Base-by-base conservation (phyloP, 2,329 filamentous ascomycete genomes). In the Verticillium tricorpus region DNA sequence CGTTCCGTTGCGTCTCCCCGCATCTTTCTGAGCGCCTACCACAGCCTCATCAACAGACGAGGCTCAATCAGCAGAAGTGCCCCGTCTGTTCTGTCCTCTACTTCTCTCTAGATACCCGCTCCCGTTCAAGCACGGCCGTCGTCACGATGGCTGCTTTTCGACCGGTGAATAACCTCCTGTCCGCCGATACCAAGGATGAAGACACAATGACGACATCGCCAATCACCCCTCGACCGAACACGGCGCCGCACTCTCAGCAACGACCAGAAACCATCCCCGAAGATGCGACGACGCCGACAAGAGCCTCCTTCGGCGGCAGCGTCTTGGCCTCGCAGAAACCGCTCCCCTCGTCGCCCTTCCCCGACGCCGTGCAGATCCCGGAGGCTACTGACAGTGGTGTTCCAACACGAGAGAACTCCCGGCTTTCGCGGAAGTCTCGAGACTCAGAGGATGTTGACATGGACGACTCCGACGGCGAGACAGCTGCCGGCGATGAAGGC, bases 361-460 rank as follows among this genome's bases (percentile, higher is more conserved):
- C 79, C 19, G 79, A 81, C 64, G 79, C 77, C 50, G 77, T 81
- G 4, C 79, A 79, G 68, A 75, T 80, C 28, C 79, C 78, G 64
- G 78, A 81, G 32, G 70, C 78, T 67, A 73, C 81, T 69, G 70
- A 82, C 66, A 76, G 74, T 75, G 70, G 32, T 17, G 12, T 58
- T 72, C 79, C 69, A 67, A 80, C 67, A 74, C 73, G 60, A 72
- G 74, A 52, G 72, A 78, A 56, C 70, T 75, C 14, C 73, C 81
- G 34, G 81, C 79, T 66, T 77, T 83, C 63, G 84, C 82, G 60
- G 81, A 85, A 84, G 65, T 87, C 87, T n/a, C 75, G 79, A 60
- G 83, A 84, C 40, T 86, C 86, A 3, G 83, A 87, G 63, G 92
- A 96, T 68, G 81, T 92, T 28, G 89, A 92, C 63, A 91, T 93